These are phyloP conservation scores for Leccinellum rugosiceps DNA, from an alignment of 768 basidiomycete genomes.

Conservation along the genomic window DNA sequence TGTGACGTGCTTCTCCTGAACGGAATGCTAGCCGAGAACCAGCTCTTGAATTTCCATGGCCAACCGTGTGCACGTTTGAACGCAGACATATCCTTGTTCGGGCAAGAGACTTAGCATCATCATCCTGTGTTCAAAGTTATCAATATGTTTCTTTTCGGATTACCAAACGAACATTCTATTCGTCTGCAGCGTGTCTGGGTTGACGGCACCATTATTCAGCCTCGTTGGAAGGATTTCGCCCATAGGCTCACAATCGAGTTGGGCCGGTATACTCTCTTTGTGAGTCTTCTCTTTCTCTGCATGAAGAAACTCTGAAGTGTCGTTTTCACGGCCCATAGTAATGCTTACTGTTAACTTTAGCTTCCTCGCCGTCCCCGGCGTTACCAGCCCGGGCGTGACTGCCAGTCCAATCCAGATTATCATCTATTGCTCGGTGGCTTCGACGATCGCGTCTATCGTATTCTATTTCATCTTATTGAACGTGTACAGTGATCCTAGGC, in stretches of 20 bases:
- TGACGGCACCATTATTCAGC: slow-evolving; percentile 7
- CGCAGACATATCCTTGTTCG: slow-evolving; percentile 8
- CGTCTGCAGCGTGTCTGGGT: slow-evolving; percentile 14
- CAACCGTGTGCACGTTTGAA: slow-evolving; percentile 11
- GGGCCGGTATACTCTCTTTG: slow-evolving; percentile 12
- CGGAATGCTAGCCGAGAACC: slow-evolving; percentile 5
- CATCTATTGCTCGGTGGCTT: slow-evolving; percentile 13
- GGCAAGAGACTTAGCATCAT: slow-evolving; percentile 3
- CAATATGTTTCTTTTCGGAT: slow-evolving; percentile 3
- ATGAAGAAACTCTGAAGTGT: not conserved
- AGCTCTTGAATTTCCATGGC: slow-evolving; percentile 13
- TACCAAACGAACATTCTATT: slow-evolving; percentile 6
- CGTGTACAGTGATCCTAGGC: slow-evolving; percentile 9
- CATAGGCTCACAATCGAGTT: slow-evolving; percentile 6
- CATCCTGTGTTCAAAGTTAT: not conserved
- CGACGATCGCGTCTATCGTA: slow-evolving; percentile 9
- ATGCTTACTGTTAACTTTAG: slow-evolving; percentile 17
- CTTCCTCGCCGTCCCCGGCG: slow-evolving; percentile 13
- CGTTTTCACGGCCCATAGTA: slow-evolving; percentile 12
- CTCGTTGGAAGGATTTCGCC: slow-evolving; percentile 11
- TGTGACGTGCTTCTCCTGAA: not conserved
- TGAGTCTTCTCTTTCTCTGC: not conserved
- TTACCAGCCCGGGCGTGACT: not conserved
- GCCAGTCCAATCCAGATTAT: not conserved
- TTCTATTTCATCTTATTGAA: slow-evolving; percentile 9